A percentile compares a stretch with the other conserved stretches of the same genome.
Conservation (phyloP, 306 rosid genomes). For the Vachellia collinsii region DNA sequence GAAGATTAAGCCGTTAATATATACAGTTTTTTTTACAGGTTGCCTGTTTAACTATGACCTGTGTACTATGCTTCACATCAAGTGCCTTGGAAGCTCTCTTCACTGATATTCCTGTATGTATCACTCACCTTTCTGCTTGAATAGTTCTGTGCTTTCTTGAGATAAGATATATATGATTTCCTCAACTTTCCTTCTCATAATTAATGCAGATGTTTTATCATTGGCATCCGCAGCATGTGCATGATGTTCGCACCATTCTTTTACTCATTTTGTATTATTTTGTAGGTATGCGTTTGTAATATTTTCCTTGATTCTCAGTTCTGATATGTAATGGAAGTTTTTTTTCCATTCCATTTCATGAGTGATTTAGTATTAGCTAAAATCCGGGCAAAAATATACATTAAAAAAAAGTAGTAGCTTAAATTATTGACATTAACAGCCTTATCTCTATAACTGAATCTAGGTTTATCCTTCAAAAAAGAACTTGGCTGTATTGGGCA, state of each 20-base stretch:
- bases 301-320: slow-evolving; percentile 15
- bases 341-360: slow-evolving; percentile 8
- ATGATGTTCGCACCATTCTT: slow-evolving; percentile 57
- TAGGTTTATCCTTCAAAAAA: slow-evolving; percentile 15
- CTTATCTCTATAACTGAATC: slow-evolving; percentile 7
- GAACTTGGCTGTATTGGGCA: background rate
- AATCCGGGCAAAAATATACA: background rate
- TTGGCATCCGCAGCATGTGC: slow-evolving; percentile 51
- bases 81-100: slow-evolving; percentile 77
- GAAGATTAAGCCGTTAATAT: slow-evolving; percentile 18
- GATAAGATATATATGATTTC: slow-evolving; percentile 31
- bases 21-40: slow-evolving; percentile 57
- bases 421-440: background rate
- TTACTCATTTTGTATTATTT: slow-evolving; percentile 74
- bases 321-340: slow-evolving; percentile 26
- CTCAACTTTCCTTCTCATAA: slow-evolving; percentile 33
- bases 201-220: slow-evolving; percentile 74
- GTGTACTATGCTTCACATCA: slow-evolving; percentile 80
- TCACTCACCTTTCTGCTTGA: slow-evolving; percentile 28
- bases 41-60: slow-evolving; percentile 83
- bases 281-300: slow-evolving; percentile 64
- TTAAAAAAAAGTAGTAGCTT: background rate
- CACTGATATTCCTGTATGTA: slow-evolving; percentile 80
- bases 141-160: slow-evolving; percentile 20
- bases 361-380: slow-evolving; percentile 22